Conservation (phyloP, 192 early-diverging fungal genomes). For the Chytriomyces confervae region DNA sequence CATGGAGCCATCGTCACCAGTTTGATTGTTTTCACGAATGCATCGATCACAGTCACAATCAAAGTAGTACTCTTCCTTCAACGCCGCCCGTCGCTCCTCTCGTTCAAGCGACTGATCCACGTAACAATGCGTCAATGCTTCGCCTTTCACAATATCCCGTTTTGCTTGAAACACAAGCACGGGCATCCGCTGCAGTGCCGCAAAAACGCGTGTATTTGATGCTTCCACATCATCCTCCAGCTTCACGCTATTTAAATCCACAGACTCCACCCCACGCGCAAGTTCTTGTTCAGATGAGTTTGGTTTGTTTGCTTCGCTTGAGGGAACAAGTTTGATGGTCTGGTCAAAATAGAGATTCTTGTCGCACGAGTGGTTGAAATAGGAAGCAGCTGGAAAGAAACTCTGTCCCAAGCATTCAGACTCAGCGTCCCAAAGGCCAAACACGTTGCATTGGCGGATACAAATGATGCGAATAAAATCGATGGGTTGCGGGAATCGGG, state of each 20-base stretch:
- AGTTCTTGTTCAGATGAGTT: not conserved
- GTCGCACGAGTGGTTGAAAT: conserved; percentile 46
- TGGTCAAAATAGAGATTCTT: conserved; percentile 35
- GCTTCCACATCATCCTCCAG: not conserved
- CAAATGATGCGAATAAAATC: conserved; percentile 18
- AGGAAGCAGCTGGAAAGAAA: conserved; percentile 39
- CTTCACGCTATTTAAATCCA: not conserved
- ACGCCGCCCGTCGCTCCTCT: conserved; percentile 2
- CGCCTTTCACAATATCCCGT: conserved; percentile 18
- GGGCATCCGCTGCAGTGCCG: not conserved
- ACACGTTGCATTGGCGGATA: conserved; percentile 40
- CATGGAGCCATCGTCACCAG: no score
- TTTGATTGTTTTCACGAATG: not conserved
- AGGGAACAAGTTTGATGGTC: not conserved
- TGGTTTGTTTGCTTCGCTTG: not conserved
- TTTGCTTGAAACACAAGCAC: conserved; percentile 10
- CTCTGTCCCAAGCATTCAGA: conserved; percentile 40
- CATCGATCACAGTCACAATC: conserved; percentile 37
- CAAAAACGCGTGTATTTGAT: no score
- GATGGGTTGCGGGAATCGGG: conserved; percentile 19
- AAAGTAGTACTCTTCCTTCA: conserved; percentile 36
- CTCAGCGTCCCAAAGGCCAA: conserved; percentile 42
- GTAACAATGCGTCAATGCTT: conserved; percentile 32
- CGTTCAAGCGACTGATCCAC: conserved; percentile 10
- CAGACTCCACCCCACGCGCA: not conserved